These are phyloP conservation scores for Austropuccinia psidii DNA, from an alignment of 1,284 basidiomycete genomes.

Conservation along the genomic window DNA sequence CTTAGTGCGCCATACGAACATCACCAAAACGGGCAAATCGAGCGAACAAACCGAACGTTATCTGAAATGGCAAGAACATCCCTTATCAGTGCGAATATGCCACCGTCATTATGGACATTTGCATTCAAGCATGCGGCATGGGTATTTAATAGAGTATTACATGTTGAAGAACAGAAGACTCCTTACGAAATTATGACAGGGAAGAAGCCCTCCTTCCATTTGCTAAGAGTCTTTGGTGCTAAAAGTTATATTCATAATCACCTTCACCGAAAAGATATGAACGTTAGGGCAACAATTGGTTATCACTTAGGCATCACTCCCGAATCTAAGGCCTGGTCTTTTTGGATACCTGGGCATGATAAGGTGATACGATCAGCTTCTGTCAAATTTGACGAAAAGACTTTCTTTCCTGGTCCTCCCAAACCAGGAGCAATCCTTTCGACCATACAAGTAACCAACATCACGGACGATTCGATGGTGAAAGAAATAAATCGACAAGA, in stretches of 20 bases:
- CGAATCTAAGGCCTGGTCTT: background rate
- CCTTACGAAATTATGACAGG: background rate
- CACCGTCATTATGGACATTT: background rate
- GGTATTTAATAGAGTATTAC: background rate
- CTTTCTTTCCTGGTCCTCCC: too few species aligned
- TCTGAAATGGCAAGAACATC: constrained; percentile 1
- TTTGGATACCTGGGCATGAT: background rate
- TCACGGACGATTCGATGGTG: too few species aligned
- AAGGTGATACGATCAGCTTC: too few species aligned
- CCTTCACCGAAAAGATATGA: background rate
- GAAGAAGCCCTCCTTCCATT: background rate
- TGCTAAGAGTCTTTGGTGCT: background rate
- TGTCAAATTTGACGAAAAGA: too few species aligned
- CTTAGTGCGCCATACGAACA: background rate
- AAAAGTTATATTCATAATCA: background rate
- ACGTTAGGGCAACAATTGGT: background rate
- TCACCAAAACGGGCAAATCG: constrained; percentile 4
- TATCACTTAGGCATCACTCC: background rate
- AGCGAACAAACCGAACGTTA: background rate
- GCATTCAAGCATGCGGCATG: background rate
- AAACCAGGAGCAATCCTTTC: too few species aligned
- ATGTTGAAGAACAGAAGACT: background rate
- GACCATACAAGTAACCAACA: too few species aligned
- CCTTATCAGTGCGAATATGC: background rate
- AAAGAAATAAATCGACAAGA: too few species aligned